Evolutionary conservation across 192 early-diverging fungal species (phyloP), one percentile per base, ranked within the genome.

Genomic region (Geranomyces variabilis): DNA sequence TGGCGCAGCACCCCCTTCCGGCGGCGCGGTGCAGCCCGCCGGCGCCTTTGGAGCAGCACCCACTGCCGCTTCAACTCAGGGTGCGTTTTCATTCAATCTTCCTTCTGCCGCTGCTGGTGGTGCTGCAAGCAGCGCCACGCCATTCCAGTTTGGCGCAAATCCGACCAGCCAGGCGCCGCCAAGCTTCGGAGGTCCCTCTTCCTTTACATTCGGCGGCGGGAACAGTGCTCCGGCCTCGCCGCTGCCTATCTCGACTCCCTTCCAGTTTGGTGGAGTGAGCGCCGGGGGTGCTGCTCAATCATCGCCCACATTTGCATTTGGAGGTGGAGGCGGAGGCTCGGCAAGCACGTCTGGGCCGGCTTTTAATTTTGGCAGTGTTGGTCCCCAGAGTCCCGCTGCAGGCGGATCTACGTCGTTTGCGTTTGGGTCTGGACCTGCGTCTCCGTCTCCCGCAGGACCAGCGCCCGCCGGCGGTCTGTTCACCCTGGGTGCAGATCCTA

Each of bases 71-170:
- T 10, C 3, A 41, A 41, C 5, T 10, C 36, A 41, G 10, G 5
- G 10, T 7, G 5, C 36, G 3, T 41, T 41, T 60, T 33, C 58
- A 17, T 33, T 60, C 26, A 31, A 26, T 24, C 29, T 60, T 33
- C 22, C 22, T 3, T n/a, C 58, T 28, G 51, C 21, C 60, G 60
- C 60, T 62, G 10, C 36, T 19, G n/a, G 24, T 26, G 30, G 24
- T 19, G 7, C 60, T 9, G 31, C 60, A 0, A 26, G 24, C 30
- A 13, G 24, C 30, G 60, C 30, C 8, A 1, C 63, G n/a, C 7
- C 63, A 30, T 67, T 67, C 53, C 19, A 51, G 22, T 67, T 67
- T 65, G 63, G 63, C 17, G 63, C 63, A 9, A 30, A 13, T 22
- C 13, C 63, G 22, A 22, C 63, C 31, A 46, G 33, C 6, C 63